phyloP scores from a whole-genome alignment of 2,329 filamentous ascomycete species.

The Neophaeococcomyces mojaviensis region DNA sequence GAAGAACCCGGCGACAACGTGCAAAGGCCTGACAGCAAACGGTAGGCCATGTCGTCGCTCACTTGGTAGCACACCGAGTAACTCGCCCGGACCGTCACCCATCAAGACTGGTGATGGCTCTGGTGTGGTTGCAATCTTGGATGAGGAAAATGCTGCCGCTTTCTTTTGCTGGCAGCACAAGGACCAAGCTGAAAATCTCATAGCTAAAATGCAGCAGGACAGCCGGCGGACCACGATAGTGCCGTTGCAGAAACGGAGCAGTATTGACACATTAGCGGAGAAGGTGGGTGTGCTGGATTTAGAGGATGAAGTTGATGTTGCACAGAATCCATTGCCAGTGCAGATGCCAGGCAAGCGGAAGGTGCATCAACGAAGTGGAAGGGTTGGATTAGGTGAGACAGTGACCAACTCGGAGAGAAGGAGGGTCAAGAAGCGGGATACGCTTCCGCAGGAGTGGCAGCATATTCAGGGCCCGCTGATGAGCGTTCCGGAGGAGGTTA shows the following conservation, averaged over 20 bases:
- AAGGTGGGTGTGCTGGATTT: conserved; percentile 68
- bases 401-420: conserved; percentile 8
- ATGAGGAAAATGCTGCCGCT: conserved; percentile 25
- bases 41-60: conserved; percentile 78
- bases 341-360: conserved; percentile 20
- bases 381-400: too few relatives aligned
- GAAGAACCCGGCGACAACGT: conserved; percentile 74
- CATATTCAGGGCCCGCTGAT: conserved; percentile 39
- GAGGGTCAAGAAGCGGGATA: conserved; percentile 14
- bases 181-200: conserved; percentile 60
- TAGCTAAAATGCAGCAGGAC: conserved; percentile 34
- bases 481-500: conserved; percentile 33
- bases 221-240: conserved; percentile 45
- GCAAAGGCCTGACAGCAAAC: conserved; percentile 73
- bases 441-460: conserved; percentile 38
- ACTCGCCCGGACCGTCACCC: conserved; percentile 25
- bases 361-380: background rate
- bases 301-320: conserved; percentile 18
- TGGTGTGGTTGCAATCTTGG: conserved; percentile 22
- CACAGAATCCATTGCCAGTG: conserved; percentile 17
- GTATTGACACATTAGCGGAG: conserved; percentile 79
- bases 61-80: conserved; percentile 37
- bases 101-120: conserved; percentile 20
- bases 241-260: conserved; percentile 59
- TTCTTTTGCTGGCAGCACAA: conserved; percentile 94